Evolutionary conservation across 495 filamentous ascomycete species (phyloP).

Genomic region (Penicillium roqueforti): DNA sequence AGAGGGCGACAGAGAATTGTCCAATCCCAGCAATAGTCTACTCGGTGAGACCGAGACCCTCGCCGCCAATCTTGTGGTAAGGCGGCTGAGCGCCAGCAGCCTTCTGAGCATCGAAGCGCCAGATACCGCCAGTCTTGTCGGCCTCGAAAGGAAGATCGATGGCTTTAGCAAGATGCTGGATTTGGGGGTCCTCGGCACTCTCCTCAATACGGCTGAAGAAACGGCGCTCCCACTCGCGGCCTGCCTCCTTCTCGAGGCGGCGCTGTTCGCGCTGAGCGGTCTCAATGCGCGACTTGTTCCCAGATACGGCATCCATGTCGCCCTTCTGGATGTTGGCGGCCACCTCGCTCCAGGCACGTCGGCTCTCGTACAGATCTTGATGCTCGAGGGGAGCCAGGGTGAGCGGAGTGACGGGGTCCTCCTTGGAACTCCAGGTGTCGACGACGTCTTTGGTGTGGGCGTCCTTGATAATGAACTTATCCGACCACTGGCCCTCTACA

Average conservation of each 20-base stretch:
- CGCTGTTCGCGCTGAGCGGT: constrained; percentile 83
- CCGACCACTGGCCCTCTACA: constrained; percentile 88
- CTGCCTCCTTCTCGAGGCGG: constrained; percentile 72
- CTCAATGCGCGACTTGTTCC: constrained; percentile 86
- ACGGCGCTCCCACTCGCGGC: constrained; percentile 74
- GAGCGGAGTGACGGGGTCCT: constrained; percentile 60
- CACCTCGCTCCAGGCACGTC: constrained; percentile 84
- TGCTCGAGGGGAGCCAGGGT: constrained; percentile 67
- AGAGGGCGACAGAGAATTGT: not conserved
- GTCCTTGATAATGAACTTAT: constrained; percentile 73
- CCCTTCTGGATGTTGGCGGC: constrained; percentile 71
- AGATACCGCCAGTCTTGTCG: constrained; percentile 83
- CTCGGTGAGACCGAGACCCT: constrained; percentile 38
- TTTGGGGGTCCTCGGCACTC: constrained; percentile 49
- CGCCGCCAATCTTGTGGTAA: constrained; percentile 39
- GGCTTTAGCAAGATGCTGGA: constrained; percentile 54
- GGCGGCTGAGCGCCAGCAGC: constrained; percentile 46
- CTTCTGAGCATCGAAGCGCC: constrained; percentile 73
- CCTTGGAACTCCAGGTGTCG: constrained; percentile 64
- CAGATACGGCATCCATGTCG: constrained; percentile 75
- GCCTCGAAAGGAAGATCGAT: constrained; percentile 57
- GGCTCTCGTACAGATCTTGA: constrained; percentile 83
- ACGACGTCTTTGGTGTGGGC: constrained; percentile 65
- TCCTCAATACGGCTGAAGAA: constrained; percentile 65
- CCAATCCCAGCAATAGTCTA: constrained; percentile 2